Evolutionary conservation across 1,139 yeast species (phyloP), one percentile per base, ranked within the genome.

Genomic region (Candida smagusa): DNA sequence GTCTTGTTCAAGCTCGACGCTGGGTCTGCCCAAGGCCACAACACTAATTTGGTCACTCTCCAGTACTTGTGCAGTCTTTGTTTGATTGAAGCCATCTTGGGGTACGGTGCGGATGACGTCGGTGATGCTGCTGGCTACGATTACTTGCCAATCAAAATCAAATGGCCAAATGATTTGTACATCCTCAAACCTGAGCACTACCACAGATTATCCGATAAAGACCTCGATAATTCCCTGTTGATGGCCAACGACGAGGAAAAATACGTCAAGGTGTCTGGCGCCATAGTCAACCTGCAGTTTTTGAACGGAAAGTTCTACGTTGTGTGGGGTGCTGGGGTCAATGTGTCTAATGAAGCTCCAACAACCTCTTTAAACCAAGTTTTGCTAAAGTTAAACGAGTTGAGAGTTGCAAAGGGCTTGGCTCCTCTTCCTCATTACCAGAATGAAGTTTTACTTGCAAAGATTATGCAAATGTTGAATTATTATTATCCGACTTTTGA

Each of bases 161-260:
- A 94, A 56, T 94, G 99, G 99, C 99, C 99, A 5, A 94, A 94
- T 56, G 99, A 94, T 59, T 68, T 92, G 11, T 94, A 87, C 56
- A 79, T 84, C 6, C 59, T 81, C 49, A 80, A 77, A 44, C 94
- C 95, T 0, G 80, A 79, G 37, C 77, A 65, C 43, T 67, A 63
- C 50, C 49, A 49, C 36, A 41, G 39, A 9, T 33, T 67, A 8
- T 35, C 45, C 9, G 68, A 63, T 43, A 70, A 58, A 33, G 52
- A 60, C 33, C 52, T 53, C 32, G 60, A 54, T 53, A 44, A 65
- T 25, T 44, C 51, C 9, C 61, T 68, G n/a, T 67, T 65, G 12
- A 66, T 68, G 38, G 69, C 71, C 8, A 61, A 68, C 47, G 63
- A 68, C 48, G 59, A 63, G 39, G 64, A 64, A 41, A 77, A 79